Conservation (phyloP, 2,329 filamentous ascomycete species). For the Neurospora sp. region DNA sequence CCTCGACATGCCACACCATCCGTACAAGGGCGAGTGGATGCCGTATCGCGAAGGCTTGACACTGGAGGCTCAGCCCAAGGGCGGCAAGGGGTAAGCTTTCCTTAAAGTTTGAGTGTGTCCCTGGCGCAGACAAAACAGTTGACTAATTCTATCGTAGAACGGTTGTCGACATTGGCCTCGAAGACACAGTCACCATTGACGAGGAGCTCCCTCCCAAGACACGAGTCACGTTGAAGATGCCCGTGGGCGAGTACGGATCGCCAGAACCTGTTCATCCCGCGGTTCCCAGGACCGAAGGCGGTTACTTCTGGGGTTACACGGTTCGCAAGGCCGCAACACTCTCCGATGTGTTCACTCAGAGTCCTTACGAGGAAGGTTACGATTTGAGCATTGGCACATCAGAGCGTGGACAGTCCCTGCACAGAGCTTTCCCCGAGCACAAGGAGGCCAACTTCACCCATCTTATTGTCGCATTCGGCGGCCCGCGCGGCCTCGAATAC, state of each 20-base stretch:
- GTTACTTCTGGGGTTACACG: constrained; percentile 81
- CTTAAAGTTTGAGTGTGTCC: constrained; percentile 12
- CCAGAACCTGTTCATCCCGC: constrained; percentile 58
- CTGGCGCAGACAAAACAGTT: background rate
- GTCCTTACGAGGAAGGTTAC: constrained; percentile 66
- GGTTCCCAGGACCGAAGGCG: constrained; percentile 61
- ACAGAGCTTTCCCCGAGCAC: constrained; percentile 34
- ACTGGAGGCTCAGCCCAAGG: constrained; percentile 32
- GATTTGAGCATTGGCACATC: constrained; percentile 77
- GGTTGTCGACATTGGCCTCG: constrained; percentile 48
- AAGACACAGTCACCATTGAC: constrained; percentile 44
- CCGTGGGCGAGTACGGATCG: constrained; percentile 31
- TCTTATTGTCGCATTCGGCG: constrained; percentile 70
- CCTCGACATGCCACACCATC: constrained; percentile 78
- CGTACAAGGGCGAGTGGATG: constrained; percentile 67
- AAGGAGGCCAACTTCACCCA: constrained; percentile 52
- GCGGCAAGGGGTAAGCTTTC: constrained; percentile 25
- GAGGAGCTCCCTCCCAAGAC: constrained; percentile 58
- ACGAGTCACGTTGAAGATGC: constrained; percentile 63
- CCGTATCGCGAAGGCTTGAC: constrained; percentile 72
- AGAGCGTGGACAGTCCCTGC: constrained; percentile 55
- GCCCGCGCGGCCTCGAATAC: constrained; percentile 68
- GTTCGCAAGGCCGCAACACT: constrained; percentile 58
- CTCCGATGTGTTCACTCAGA: constrained; percentile 68
- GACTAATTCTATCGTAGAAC: constrained; percentile 30